Base-by-base conservation (phyloP, 139 green algal genomes). In the Pleodorina starrii region DNA sequence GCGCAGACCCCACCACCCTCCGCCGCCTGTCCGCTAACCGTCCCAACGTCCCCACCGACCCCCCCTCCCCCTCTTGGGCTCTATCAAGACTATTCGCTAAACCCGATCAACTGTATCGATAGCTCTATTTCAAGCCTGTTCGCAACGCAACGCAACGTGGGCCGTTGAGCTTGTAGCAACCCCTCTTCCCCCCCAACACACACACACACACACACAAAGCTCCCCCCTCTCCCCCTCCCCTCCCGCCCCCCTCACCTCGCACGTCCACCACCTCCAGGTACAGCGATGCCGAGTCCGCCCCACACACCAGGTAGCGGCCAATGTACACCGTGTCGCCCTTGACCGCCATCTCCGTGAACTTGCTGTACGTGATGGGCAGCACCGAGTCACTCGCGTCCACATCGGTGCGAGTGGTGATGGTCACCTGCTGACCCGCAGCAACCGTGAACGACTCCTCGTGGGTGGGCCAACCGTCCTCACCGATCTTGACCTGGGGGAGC, bases 291-390 rank as follows among this genome's bases (percentile, higher is more conserved):
- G 93, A 93, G 87, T 99, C 97, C 19, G 96, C 96, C 63, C 97
- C 97, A 1, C 95, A 98, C 14, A 96, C 95, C 51, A 99, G 94
- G 92, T 99, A 99, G n/a, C 97, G 92, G 2, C 95, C 97, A 60
- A 99, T 90, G 92, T 98, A 98, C 77, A 99, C 93, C 7, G 90
- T 94, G 92, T 99, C 97, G 9, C 97, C 97, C 86, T 90, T 90
- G 79, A 95, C 74, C 43, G 90, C 88, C 94, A 96, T 95, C 59
- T 90, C 90, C 2, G 93, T 90, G 80, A 99, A 96, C 83, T 96
- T 96, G 71, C 77, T 51, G 90, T 98, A 98, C 38, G 94, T 96
- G 68, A 99, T 90, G 35, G 97, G 96, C 54, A 98, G 93, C 25
- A 97, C 36, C 1, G 78, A 86, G 51, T 84, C 57, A 35, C 51